These are phyloP conservation scores for Curvularia hawaiiensis DNA, from an alignment of 2,329 filamentous ascomycete species.

Conservation along the genomic window DNA sequence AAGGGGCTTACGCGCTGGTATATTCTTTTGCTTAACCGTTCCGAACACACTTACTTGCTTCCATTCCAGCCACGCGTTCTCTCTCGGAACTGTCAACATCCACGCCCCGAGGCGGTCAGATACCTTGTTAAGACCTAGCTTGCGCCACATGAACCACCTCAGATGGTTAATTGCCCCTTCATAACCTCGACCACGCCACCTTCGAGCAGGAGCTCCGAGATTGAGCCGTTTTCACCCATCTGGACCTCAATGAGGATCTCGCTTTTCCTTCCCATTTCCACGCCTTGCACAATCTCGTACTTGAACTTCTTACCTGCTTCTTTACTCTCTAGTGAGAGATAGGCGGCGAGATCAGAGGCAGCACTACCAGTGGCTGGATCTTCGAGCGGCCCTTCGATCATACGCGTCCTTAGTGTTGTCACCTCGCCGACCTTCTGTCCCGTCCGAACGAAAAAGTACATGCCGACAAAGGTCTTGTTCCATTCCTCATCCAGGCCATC, in stretches of 20 bases:
- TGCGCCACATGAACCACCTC: slow-evolving; percentile 49
- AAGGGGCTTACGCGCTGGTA: not conserved
- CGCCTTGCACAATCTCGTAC: slow-evolving; percentile 55
- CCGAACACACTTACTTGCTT: not conserved
- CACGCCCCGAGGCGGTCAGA: slow-evolving; percentile 27
- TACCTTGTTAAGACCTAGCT: slow-evolving; percentile 49
- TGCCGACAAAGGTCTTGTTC: slow-evolving; percentile 58
- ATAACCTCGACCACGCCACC: slow-evolving; percentile 52
- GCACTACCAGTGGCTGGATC: slow-evolving; percentile 59
- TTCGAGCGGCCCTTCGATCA: slow-evolving; percentile 60
- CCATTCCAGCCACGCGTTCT: slow-evolving; percentile 1
- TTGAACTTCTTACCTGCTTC: slow-evolving; percentile 38
- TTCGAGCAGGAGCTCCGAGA: slow-evolving; percentile 51
- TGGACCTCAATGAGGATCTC: slow-evolving; percentile 55
- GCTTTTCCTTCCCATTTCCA: slow-evolving; percentile 59
- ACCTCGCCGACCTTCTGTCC: slow-evolving; percentile 35
- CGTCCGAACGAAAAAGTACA: slow-evolving; percentile 64
- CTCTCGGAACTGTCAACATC: slow-evolving; percentile 9
- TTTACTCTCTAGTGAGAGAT: slow-evolving; percentile 51
- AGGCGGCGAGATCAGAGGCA: slow-evolving; percentile 53
- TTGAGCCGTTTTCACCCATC: slow-evolving; percentile 43
- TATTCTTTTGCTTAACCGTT: slow-evolving; percentile 2
- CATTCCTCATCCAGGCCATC: slow-evolving; percentile 55
- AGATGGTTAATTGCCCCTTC: slow-evolving; percentile 37
- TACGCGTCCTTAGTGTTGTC: slow-evolving; percentile 60